Conservation (phyloP, 2,329 filamentous ascomycete species). For the Fusarium sp. region DNA sequence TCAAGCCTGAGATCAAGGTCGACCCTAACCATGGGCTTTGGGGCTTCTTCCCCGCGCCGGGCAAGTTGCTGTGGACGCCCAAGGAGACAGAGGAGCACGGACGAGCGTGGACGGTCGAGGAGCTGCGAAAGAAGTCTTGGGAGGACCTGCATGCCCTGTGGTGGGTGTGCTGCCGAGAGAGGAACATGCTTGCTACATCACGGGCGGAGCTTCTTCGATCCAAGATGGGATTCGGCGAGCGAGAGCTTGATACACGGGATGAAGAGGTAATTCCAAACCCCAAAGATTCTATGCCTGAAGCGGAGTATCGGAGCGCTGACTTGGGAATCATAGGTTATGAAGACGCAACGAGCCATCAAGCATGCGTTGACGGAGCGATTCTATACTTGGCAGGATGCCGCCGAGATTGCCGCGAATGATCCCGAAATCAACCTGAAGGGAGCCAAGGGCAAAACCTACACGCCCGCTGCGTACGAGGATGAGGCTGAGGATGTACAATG, state of each 20-base stretch:
- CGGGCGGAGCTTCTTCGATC: conserved; percentile 74
- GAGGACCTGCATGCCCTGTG: conserved; percentile 92
- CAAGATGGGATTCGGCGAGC: conserved; percentile 78
- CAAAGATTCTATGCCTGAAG: not conserved
- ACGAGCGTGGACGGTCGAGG: conserved; percentile 84
- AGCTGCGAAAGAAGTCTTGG: conserved; percentile 91
- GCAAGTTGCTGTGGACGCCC: conserved; percentile 77
- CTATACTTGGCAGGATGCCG: conserved; percentile 87
- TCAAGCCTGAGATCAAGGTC: conserved; percentile 67
- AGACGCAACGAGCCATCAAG: conserved; percentile 86
- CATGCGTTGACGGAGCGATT: conserved; percentile 87
- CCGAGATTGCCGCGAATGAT: conserved; percentile 73
- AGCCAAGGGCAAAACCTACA: conserved; percentile 61
- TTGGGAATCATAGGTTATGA: conserved; percentile 67
- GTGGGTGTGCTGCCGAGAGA: conserved; percentile 94
- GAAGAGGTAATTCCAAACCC: conserved; percentile 63
- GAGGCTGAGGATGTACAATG: conserved; percentile 43
- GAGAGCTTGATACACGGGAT: conserved; percentile 74
- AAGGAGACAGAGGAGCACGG: conserved; percentile 79
- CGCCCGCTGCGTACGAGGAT: conserved; percentile 55
- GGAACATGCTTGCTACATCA: conserved; percentile 88
- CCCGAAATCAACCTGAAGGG: conserved; percentile 71
- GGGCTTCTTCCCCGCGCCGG: conserved; percentile 85
- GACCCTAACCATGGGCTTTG: conserved; percentile 88
- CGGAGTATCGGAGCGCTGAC: conserved; percentile 18